Evolutionary conservation across 805 yeast species (phyloP).

Genomic region (Ogataea minuta): DNA sequence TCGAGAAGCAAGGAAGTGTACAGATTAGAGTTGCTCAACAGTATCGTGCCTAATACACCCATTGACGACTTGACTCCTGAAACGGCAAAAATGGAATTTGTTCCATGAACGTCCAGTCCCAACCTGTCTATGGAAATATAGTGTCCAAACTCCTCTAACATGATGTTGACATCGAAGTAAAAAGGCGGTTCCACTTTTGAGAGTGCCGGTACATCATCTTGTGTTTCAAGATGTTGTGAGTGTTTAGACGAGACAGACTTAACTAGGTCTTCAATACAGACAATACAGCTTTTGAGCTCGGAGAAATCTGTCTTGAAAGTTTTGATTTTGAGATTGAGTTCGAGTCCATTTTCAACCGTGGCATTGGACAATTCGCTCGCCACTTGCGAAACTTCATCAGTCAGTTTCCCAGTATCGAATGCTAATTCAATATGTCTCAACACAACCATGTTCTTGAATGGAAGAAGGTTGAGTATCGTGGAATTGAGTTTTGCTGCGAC

Average conservation of each 20-base stretch:
- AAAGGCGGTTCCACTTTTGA: slow-evolving; percentile 9
- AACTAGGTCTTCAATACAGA: slow-evolving; percentile 4
- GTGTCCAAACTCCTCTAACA: slow-evolving; percentile 22
- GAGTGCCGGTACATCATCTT: not conserved
- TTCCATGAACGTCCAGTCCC: slow-evolving; percentile 20
- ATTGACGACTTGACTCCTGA: slow-evolving; percentile 18
- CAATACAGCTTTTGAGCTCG: slow-evolving; percentile 5
- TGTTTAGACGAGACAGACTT: not conserved
- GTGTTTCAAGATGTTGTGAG: not conserved
- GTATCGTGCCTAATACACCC: slow-evolving; percentile 24
- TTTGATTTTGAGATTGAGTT: slow-evolving; percentile 21
- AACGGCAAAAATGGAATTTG: slow-evolving; percentile 15
- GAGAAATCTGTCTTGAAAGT: slow-evolving; percentile 18
- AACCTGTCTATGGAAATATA: slow-evolving; percentile 25
- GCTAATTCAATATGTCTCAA: slow-evolving; percentile 17
- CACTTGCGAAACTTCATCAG: slow-evolving; percentile 14
- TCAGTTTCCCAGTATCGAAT: slow-evolving; percentile 11
- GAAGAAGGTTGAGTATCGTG: slow-evolving; percentile 21
- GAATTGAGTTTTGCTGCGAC: slow-evolving; percentile 12
- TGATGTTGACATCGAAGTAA: slow-evolving; percentile 20
- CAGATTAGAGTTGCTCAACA: slow-evolving; percentile 7
- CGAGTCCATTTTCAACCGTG: slow-evolving; percentile 21
- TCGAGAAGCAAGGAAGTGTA: slow-evolving; percentile 7
- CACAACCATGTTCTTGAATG: slow-evolving; percentile 21
- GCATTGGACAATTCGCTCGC: slow-evolving; percentile 16